phyloP scores from a whole-genome alignment of 345 rosid species.

The Laguncularia racemosa region DNA sequence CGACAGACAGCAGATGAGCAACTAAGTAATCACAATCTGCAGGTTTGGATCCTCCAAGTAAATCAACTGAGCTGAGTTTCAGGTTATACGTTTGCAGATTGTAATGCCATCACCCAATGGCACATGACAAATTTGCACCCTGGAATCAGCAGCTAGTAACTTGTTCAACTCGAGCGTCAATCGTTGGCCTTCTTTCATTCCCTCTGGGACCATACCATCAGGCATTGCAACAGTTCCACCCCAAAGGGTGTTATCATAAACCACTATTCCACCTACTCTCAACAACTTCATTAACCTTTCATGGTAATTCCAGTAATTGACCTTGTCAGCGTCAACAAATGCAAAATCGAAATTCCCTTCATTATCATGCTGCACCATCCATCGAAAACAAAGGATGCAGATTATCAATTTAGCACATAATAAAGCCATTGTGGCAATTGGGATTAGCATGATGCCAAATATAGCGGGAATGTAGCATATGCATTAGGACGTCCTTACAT shows the following conservation, averaged over 20 bases:
- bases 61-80: neutral
- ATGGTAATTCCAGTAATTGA: slow-evolving; percentile 39
- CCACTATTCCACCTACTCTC: slow-evolving; percentile 47
- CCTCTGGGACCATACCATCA: slow-evolving; percentile 20
- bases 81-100: slow-evolving; percentile 31
- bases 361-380: slow-evolving; percentile 19
- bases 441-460: neutral
- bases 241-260: slow-evolving; percentile 55
- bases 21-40: too few species aligned
- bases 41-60: too few species aligned
- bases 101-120: slow-evolving; percentile 53
- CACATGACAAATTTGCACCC: slow-evolving; percentile 42
- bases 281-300: slow-evolving; percentile 46
- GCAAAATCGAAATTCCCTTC: slow-evolving; percentile 42
- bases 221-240: slow-evolving; percentile 36
- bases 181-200: slow-evolving; percentile 1
- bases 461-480: too few species aligned
- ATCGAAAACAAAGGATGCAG: neutral
- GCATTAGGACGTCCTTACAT: slow-evolving; percentile 12
- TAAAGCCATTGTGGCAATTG: neutral
- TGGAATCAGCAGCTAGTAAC: slow-evolving; percentile 32
- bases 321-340: slow-evolving; percentile 56
- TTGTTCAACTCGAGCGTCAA: slow-evolving; percentile 31
- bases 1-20: too few species aligned
- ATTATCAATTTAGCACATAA: neutral